These are phyloP conservation scores for Solanum hybrid DNA, from an alignment of 305 asterid genomes.

Conservation along the genomic window DNA sequence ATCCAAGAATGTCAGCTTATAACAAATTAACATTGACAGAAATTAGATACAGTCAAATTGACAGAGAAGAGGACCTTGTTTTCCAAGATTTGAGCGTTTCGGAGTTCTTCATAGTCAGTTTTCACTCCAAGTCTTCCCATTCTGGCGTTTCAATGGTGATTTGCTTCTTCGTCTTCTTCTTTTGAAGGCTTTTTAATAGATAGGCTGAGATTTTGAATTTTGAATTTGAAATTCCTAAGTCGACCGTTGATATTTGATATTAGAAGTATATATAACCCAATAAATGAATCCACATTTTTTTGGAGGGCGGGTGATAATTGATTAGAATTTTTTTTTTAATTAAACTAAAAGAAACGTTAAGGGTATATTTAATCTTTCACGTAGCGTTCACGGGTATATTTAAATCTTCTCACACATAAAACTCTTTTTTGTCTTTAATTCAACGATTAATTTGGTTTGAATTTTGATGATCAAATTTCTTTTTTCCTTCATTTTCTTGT, in stretches of 20 bases:
- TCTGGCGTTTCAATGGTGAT: background rate
- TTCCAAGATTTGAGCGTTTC: conserved; percentile 57
- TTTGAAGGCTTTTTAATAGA: background rate
- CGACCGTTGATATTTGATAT: background rate
- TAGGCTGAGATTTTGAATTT: background rate
- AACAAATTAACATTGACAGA: background rate
- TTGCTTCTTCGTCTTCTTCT: background rate
- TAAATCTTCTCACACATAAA: background rate
- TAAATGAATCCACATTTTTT: no score
- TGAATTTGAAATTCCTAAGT: background rate
- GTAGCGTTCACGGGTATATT: no score
- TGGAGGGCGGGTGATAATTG: background rate
- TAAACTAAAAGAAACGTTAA: no score
- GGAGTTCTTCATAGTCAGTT: conserved; percentile 50
- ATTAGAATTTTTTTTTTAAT: no score
- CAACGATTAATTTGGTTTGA: no score
- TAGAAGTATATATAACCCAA: background rate
- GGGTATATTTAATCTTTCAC: no score
- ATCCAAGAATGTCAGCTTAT: background rate
- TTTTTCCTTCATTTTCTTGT: background rate
- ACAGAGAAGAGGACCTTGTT: conserved; percentile 37
- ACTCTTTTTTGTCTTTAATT: no score
- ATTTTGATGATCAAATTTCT: background rate
- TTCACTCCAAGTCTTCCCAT: conserved; percentile 48
- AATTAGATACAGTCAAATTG: background rate